Percentiles rank a stretch among this genome's conserved stretches.
phyloP scores from a whole-genome alignment of 2,329 filamentous ascomycete genomes.

The Hymenoscyphus linearis region DNA sequence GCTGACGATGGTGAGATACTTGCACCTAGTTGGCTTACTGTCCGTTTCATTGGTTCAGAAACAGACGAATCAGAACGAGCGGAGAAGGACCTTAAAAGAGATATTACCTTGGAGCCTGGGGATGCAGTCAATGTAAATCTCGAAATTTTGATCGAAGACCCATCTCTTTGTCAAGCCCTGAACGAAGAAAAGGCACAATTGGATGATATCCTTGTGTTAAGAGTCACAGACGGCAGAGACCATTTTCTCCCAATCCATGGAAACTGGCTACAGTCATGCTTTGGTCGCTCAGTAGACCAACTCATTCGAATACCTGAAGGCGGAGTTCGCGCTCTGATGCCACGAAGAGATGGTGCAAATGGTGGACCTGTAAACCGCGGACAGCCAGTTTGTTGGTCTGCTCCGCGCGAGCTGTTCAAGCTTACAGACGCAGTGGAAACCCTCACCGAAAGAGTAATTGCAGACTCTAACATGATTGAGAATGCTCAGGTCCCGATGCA shows the following conservation, averaged over 20 bases:
- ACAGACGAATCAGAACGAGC: conserved; percentile 29
- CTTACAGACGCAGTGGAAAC: conserved; percentile 73
- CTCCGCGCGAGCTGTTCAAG: conserved; percentile 82
- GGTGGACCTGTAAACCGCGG: conserved; percentile 34
- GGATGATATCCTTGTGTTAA: conserved; percentile 83
- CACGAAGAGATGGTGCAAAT: conserved; percentile 27
- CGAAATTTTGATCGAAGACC: conserved; percentile 58
- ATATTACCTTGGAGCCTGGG: conserved; percentile 72
- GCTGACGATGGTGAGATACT: conserved; percentile 39
- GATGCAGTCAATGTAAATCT: conserved; percentile 71
- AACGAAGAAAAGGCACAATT: conserved; percentile 63
- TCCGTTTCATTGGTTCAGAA: conserved; percentile 55
- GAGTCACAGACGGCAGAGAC: conserved; percentile 78
- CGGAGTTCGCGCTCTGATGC: conserved; percentile 56
- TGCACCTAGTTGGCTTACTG: conserved; percentile 63
- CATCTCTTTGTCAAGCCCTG: conserved; percentile 60
- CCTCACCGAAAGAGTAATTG: conserved; percentile 50
- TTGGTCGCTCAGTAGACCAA: conserved; percentile 83
- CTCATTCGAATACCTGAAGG: conserved; percentile 83
- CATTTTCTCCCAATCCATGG: conserved; percentile 83
- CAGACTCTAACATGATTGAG: conserved; percentile 58
- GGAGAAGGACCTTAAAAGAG: conserved; percentile 18
- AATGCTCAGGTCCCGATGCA: conserved; percentile 47
- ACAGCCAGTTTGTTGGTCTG: conserved; percentile 65
- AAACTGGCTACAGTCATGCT: conserved; percentile 73